Evolutionary conservation across 345 rosid genomes (phyloP).

Genomic region (Eucalyptus polybractea): DNA sequence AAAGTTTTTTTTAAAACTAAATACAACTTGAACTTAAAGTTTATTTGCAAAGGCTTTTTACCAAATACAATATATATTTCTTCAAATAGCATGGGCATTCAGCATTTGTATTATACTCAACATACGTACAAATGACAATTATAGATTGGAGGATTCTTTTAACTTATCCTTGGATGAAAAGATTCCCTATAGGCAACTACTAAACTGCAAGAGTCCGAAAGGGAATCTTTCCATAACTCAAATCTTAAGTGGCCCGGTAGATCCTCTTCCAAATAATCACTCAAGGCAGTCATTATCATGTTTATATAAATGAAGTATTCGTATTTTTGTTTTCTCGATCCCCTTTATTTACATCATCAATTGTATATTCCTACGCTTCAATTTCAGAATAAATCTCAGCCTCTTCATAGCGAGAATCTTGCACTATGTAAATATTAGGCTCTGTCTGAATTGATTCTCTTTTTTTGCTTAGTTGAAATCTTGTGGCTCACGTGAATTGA

Average conservation of each 20-base stretch:
- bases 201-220: no score
- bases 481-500: background rate
- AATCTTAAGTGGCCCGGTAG: background rate
- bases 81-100: no score
- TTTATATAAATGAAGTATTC: background rate
- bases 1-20: no score
- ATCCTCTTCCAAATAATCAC: background rate
- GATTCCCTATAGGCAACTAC: no score
- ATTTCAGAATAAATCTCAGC: background rate
- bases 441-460: background rate
- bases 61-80: no score
- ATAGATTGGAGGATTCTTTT: background rate
- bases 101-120: background rate
- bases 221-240: background rate
- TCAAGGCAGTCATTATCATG: background rate
- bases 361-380: background rate
- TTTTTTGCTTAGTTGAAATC: background rate
- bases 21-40: no score
- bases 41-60: no score
- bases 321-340: background rate
- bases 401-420: background rate
- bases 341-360: background rate
- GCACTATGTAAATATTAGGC: background rate
- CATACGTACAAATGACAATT: background rate
- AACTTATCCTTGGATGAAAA: background rate